Evolutionary conservation across 306 rosid species (phyloP).

Genomic region (Acacia melanoxylon): DNA sequence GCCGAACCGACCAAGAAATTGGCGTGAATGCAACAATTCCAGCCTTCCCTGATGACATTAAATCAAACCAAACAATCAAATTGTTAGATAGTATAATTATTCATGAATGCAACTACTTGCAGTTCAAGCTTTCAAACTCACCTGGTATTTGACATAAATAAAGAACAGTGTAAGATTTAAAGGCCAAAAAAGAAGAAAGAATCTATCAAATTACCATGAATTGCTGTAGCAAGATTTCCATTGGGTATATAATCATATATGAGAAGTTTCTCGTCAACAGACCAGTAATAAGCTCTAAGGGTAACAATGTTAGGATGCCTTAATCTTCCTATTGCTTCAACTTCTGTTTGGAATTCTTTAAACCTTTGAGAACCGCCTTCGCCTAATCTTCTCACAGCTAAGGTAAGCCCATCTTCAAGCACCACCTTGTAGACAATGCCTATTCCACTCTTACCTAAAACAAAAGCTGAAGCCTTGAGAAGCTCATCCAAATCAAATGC

Average conservation of each 20-base stretch:
- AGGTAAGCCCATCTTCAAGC: constrained; percentile 84
- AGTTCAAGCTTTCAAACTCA: not conserved
- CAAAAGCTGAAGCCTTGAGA: constrained; percentile 98
- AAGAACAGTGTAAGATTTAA: not conserved
- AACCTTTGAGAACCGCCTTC: constrained; percentile 99
- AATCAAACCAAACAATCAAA: constrained; percentile 39
- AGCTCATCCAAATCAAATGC: constrained; percentile 95
- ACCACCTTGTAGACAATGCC: constrained; percentile 98
- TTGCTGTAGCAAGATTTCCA: constrained; percentile 84
- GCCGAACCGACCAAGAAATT: constrained; percentile 63
- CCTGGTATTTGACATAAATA: not conserved
- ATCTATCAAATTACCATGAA: constrained; percentile 63
- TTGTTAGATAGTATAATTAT: not conserved
- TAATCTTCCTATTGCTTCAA: constrained; percentile 93
- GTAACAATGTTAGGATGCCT: constrained; percentile 87
- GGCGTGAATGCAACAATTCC: constrained; percentile 66
- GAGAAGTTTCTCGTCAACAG: constrained; percentile 98
- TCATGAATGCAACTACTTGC: not conserved
- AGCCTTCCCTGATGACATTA: constrained; percentile 59
- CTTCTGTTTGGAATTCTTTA: constrained; percentile 97
- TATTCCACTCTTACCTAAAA: constrained; percentile 89
- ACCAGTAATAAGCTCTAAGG: constrained; percentile 93
- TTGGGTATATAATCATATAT: constrained; percentile 87
- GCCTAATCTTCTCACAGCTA: constrained; percentile 95
- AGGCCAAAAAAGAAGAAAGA: not conserved